These are phyloP conservation scores for Salix udensis DNA, from an alignment of 345 rosid species.

Conservation along the genomic window DNA sequence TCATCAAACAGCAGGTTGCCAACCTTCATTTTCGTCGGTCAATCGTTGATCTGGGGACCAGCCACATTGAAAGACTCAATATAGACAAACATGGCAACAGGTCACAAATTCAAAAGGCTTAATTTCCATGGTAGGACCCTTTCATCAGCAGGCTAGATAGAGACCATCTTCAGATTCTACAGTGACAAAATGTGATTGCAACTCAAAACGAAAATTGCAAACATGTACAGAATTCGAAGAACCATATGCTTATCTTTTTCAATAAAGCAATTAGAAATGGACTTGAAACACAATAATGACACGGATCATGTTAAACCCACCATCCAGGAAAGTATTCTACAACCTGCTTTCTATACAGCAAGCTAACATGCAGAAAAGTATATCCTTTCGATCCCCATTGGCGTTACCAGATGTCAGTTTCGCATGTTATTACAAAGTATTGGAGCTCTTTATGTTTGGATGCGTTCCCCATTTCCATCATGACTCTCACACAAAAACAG, in stretches of 20 bases:
- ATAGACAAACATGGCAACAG: constrained; percentile 8
- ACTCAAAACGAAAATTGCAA: constrained; percentile 8
- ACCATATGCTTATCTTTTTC: constrained; percentile 19
- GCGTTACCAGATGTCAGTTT: neutral
- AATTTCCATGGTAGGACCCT: constrained; percentile 36
- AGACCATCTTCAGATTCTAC: constrained; percentile 22
- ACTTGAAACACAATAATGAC: constrained; percentile 13
- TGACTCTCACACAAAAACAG: constrained; percentile 7
- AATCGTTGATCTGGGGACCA: constrained; percentile 12
- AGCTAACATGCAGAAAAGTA: neutral
- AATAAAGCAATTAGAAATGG: constrained; percentile 18
- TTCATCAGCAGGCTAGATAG: neutral
- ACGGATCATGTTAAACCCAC: neutral
- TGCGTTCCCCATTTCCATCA: constrained; percentile 23
- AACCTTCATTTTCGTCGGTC: constrained; percentile 12
- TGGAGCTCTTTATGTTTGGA: constrained; percentile 17
- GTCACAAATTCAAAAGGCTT: constrained; percentile 15
- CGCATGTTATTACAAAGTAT: neutral
- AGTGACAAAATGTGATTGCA: constrained; percentile 14
- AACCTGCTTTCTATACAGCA: constrained; percentile 3
- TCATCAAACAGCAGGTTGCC: constrained; percentile 11
- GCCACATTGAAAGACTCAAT: constrained; percentile 2
- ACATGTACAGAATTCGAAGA: constrained; percentile 6
- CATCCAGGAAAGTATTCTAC: neutral
- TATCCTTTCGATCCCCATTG: constrained; percentile 3